These are phyloP conservation scores for Pseudogymnoascus sp. DNA, from an alignment of 2,329 filamentous ascomycete genomes.

Conservation along the genomic window DNA sequence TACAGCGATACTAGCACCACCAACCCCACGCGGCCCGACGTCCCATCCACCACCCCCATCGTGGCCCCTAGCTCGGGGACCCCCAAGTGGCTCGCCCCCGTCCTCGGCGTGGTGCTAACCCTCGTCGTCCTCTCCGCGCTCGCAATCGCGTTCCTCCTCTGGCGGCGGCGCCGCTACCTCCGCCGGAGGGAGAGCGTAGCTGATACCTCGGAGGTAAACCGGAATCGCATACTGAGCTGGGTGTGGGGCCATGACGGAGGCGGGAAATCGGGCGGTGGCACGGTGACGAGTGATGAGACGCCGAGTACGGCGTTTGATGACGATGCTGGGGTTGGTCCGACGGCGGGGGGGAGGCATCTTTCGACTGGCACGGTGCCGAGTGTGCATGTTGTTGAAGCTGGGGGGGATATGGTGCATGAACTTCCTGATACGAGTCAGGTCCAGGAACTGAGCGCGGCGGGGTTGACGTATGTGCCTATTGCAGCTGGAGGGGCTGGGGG, in stretches of 20 bases:
- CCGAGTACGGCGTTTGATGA: background rate
- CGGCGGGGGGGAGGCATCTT: background rate
- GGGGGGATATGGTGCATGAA: background rate
- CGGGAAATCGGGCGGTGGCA: slow-evolving; percentile 17
- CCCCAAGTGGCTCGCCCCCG: slow-evolving; percentile 50
- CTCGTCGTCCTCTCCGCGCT: slow-evolving; percentile 45
- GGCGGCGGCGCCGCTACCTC: slow-evolving; percentile 34
- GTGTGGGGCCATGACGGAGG: slow-evolving; percentile 17
- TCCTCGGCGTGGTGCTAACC: slow-evolving; percentile 53
- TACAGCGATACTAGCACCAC: slow-evolving; percentile 14
- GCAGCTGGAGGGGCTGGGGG: too few relatives aligned
- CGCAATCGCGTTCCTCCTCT: slow-evolving; percentile 43
- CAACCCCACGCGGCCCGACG: slow-evolving; percentile 11
- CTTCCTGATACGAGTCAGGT: background rate
- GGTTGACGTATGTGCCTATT: background rate
- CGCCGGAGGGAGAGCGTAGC: slow-evolving; percentile 16
- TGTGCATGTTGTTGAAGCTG: background rate
- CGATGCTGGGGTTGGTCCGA: background rate
- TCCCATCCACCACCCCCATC: background rate
- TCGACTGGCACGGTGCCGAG: background rate
- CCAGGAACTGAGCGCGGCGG: background rate
- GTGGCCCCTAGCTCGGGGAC: slow-evolving; percentile 21
- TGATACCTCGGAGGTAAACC: slow-evolving; percentile 19
- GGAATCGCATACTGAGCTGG: slow-evolving; percentile 22
- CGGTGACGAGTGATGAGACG: slow-evolving; percentile 24